These are phyloP conservation scores for Phytophthora sansomeana DNA, from an alignment of 352 stramenopile species.

Conservation along the genomic window DNA sequence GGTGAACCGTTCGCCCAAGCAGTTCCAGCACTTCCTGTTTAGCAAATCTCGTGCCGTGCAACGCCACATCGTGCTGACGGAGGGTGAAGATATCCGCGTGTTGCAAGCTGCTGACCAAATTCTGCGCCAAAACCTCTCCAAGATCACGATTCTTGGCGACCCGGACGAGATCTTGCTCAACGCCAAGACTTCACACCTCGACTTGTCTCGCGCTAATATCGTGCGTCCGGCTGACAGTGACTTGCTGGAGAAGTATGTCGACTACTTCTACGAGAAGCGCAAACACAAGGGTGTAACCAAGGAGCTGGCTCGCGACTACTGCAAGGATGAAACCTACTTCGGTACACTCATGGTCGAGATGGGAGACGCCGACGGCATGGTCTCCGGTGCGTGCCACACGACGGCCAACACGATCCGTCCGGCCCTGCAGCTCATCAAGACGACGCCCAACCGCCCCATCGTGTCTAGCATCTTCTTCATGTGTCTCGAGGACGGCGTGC, in stretches of 20 bases:
- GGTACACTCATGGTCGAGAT: slow-evolving; percentile 89
- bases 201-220: slow-evolving; percentile 68
- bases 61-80: slow-evolving; percentile 87
- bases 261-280: slow-evolving; percentile 74
- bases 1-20: slow-evolving; percentile 77
- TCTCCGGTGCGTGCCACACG: slow-evolving; percentile 85
- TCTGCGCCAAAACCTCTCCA: slow-evolving; percentile 65
- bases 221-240: slow-evolving; percentile 59
- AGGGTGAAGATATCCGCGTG: slow-evolving; percentile 85
- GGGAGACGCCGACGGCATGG: slow-evolving; percentile 85
- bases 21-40: slow-evolving; percentile 90
- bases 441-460: slow-evolving; percentile 60
- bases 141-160: slow-evolving; percentile 84
- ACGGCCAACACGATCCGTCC: slow-evolving; percentile 90
- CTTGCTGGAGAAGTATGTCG: slow-evolving; percentile 64
- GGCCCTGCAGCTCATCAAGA: slow-evolving; percentile 92
- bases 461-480: slow-evolving; percentile 92
- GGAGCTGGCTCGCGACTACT: slow-evolving; percentile 61
- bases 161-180: slow-evolving; percentile 69
- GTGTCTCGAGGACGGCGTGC: slow-evolving; percentile 81
- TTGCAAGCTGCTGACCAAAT: slow-evolving; percentile 83
- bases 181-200: slow-evolving; percentile 69
- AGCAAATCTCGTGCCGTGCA: slow-evolving; percentile 75
- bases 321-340: slow-evolving; percentile 82
- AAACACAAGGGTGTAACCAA: slow-evolving; percentile 86